Evolutionary conservation across 1,139 yeast species (phyloP), one percentile per base, ranked within the genome.

Genomic region (Magnusiomyces ingens): DNA sequence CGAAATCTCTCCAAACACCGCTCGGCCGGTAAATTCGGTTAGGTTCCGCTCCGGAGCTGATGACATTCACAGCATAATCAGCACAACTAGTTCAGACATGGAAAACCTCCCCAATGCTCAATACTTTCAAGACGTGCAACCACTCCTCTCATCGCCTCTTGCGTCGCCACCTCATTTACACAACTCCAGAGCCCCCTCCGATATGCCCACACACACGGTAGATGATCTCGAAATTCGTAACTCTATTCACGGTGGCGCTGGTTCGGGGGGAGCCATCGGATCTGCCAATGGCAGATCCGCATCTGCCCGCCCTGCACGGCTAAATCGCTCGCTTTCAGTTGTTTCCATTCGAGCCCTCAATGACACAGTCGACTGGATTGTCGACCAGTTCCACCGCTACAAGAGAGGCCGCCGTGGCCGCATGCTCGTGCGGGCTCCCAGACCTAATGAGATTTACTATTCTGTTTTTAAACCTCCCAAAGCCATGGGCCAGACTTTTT

Each of bases 381-480:
- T 50, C 40, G 45, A 37, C 21, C 50, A 48, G 36, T 49, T 52
- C 42, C 36, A 49, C 40, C 42, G 41, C 12, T 40, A 49, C 37
- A 18, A 40, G 36, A 43, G 38, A 11, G 49, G 53, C 36, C 22
- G 50, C 2, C 50, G 51, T 22, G 37, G 47, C 4, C 45, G 49
- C 12, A 41, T 15, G 13, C 44, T 15, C 22, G 19, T 19, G n/a
- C 41, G 48, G 6, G 13, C 19, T 21, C 52, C 57, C 2, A 45
- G 45, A 37, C 49, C 45, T 2, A 55, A 46, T 40, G 75, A 72
- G 53, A 78, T 79, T 36, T 77, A 76, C 59, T 78, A 79, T 59
- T 76, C 82, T 1, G 82, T 80, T 3, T 79, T 79, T 67, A 75
- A 72, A 57, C 69, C 78, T 2, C 65, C 75, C 6, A n/a, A 17